Evolutionary conservation across 495 filamentous ascomycete genomes (phyloP).

Genomic region (Aspergillus panamensis): DNA sequence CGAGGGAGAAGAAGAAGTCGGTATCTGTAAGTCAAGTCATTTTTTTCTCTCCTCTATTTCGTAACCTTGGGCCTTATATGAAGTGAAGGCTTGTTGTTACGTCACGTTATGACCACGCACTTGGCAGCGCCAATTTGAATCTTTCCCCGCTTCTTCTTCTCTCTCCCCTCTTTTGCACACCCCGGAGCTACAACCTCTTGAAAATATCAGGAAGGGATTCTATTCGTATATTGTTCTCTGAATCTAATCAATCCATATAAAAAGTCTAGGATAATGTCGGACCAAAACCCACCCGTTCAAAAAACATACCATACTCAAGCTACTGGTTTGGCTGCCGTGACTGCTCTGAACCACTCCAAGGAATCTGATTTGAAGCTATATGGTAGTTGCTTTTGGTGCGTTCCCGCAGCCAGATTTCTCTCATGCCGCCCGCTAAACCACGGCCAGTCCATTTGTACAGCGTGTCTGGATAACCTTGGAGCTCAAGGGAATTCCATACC

Average conservation of each 20-base stretch:
- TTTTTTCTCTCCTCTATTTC: conserved; percentile 19
- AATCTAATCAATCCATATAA: conserved; percentile 11
- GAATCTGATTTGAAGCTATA: conserved; percentile 76
- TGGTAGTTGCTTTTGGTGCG: conserved; percentile 88
- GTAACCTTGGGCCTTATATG: conserved; percentile 17
- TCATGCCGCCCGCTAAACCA: conserved; percentile 19
- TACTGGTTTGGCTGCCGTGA: conserved; percentile 69
- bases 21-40: conserved; percentile 49
- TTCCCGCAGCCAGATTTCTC: conserved; percentile 11
- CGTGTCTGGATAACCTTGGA: conserved; percentile 97
- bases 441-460: conserved; percentile 72
- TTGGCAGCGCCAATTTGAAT: not conserved
- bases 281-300: conserved; percentile 44
- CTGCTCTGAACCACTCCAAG: conserved; percentile 67
- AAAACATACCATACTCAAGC: conserved; percentile 82
- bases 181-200: not conserved
- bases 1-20: conserved; percentile 64
- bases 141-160: conserved; percentile 9
- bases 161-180: not conserved
- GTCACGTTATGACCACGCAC: conserved; percentile 11
- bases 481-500: conserved; percentile 74
- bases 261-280: conserved; percentile 43
- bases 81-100: conserved; percentile 11
- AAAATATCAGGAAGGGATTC: not conserved
- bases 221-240: not conserved